Base-by-base conservation (phyloP, 2,329 filamentous ascomycete species). In the Aspergillus tanneri region DNA sequence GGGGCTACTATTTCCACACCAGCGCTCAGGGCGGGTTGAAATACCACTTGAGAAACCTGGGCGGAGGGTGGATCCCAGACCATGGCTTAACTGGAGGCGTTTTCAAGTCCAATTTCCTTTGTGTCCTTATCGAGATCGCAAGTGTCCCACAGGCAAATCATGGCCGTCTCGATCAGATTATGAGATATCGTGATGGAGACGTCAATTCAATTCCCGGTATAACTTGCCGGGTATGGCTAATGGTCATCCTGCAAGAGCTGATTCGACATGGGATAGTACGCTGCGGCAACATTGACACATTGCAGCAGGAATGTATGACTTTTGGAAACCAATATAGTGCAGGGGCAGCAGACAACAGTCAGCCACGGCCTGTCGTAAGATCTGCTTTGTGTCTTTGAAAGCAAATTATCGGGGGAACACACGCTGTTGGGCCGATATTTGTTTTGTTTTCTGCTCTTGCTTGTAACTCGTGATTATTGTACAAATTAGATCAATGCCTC, bases 1-100 rank as follows among this genome's bases (percentile, higher is more conserved):
- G 64, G 63, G 63, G 39, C 2, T 56, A 55, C 8, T 66, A 66
- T 35, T 49, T 58, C 43, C 61, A 56, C 24, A 48, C 45, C 9
- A 22, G 12, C 5, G 7, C 27, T 8, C 22, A 25, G 12, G 38
- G 54, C 11, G 53, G 54, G 25, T 54, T 38, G 18, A 57, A 58
- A 36, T 63, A 65, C 44, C 62, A 61, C 25, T 49, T 61, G 28
- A 49, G 45, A 45, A 55, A 54, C 27, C 23, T 46, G 16, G 50
- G 56, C 11, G 19, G 11, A 14, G 57, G 54, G 2, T 60, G 56
- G 49, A 55, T 59, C 19, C 41, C 53, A 3, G 55, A 53, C n/a
- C 55, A 59, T 38, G 58, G 39, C 7, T 11, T 18, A 16, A 57
- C 48, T 23, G 37, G 43, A 2, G 52, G 52, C 10, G 41, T 55